Evolutionary conservation across 768 basidiomycete species (phyloP).

Genomic region (Pleurotus salmoneostramineus): DNA sequence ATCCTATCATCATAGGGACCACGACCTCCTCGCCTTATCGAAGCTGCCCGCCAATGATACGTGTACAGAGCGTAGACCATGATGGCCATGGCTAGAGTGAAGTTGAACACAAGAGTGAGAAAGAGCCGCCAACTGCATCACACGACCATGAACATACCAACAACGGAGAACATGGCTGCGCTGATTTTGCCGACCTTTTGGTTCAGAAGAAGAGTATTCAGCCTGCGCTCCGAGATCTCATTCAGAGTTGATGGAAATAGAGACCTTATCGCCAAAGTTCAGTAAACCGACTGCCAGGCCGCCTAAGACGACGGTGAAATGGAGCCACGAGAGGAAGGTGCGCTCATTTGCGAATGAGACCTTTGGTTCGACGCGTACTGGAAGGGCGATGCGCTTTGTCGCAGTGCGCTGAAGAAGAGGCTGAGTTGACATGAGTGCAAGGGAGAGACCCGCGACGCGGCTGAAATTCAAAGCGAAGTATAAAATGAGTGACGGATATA

Average conservation of each 20-base stretch:
- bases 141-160: constrained; percentile 57
- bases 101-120: background rate
- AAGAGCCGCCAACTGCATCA: background rate
- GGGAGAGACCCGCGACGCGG: background rate
- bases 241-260: constrained; percentile 14
- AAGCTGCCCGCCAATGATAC: constrained; percentile 94
- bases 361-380: constrained; percentile 91
- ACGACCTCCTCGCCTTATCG: constrained; percentile 86
- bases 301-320: constrained; percentile 96
- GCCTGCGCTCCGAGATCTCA: background rate
- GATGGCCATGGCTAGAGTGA: constrained; percentile 78
- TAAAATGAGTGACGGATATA: background rate
- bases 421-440: constrained; percentile 82
- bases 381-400: constrained; percentile 93
- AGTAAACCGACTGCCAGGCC: constrained; percentile 93
- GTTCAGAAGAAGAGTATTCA: background rate
- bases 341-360: constrained; percentile 94
- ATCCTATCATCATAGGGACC: constrained; percentile 96
- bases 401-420: constrained; percentile 95
- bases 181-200: constrained; percentile 88
- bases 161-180: constrained; percentile 93
- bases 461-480: background rate
- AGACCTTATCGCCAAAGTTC: constrained; percentile 95
- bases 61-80: constrained; percentile 96
- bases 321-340: constrained; percentile 97